These are phyloP conservation scores for Lodderomyces parapsilosis DNA, from an alignment of 1,139 yeast species.

Conservation along the genomic window DNA sequence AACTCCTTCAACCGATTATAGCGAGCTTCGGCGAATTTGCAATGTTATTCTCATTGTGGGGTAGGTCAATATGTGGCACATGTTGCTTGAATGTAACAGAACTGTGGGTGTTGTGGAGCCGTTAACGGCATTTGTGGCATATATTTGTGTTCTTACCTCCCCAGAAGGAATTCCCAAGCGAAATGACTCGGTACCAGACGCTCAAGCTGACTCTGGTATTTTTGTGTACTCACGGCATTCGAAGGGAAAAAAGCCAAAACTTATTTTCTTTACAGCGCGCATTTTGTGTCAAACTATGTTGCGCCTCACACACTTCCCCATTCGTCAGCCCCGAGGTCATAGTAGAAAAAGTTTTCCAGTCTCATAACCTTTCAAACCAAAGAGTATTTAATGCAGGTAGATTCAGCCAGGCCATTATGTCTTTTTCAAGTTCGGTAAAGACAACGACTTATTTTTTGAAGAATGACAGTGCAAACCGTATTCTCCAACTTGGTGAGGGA, in stretches of 20 bases:
- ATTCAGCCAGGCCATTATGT: not conserved
- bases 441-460: not conserved
- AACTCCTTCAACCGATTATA: not conserved
- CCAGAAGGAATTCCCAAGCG: not conserved
- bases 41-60: not conserved
- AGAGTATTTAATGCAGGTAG: not conserved
- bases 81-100: too few species aligned
- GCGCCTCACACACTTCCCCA: not conserved
- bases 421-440: not conserved
- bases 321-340: not conserved
- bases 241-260: not conserved
- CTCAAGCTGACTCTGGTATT: not conserved
- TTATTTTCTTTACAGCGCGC: not conserved
- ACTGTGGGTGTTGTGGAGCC: too few species aligned
- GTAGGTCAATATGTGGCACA: not conserved
- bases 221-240: not conserved
- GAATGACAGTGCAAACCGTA: conserved; percentile 26
- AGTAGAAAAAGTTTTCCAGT: not conserved
- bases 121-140: too few species aligned
- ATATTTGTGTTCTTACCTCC: too few species aligned
- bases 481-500: conserved; percentile 26
- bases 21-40: not conserved
- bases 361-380: not conserved
- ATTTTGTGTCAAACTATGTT: not conserved
- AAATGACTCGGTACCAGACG: not conserved